Evolutionary conservation across 2,329 filamentous ascomycete species (phyloP).

Genomic region (Sporothrix brasiliensis): DNA sequence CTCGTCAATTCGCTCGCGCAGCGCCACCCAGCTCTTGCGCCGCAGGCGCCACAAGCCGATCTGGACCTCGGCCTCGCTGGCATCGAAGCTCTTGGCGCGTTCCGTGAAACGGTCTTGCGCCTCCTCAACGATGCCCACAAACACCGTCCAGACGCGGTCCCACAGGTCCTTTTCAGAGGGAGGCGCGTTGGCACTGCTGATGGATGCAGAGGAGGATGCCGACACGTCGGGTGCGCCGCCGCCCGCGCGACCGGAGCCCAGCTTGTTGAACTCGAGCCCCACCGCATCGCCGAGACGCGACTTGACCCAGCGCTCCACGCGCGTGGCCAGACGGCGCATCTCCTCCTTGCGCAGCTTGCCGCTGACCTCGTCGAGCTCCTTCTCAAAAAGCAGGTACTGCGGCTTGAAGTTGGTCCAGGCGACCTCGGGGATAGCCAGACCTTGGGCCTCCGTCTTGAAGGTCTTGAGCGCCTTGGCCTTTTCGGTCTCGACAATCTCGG

Average conservation of each 20-base stretch:
- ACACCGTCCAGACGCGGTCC: constrained; percentile 92
- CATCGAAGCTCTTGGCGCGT: constrained; percentile 89
- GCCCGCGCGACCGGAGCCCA: constrained; percentile 84
- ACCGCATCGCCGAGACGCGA: constrained; percentile 84
- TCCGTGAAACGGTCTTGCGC: constrained; percentile 85
- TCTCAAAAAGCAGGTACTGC: constrained; percentile 77
- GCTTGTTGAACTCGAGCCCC: constrained; percentile 92
- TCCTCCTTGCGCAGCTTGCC: constrained; percentile 86
- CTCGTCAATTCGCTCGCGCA: constrained; percentile 89
- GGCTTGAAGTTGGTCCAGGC: constrained; percentile 86
- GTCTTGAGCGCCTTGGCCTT: constrained; percentile 73
- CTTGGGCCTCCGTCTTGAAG: constrained; percentile 76
- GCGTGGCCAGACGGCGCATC: constrained; percentile 87
- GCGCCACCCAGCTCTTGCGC: constrained; percentile 90
- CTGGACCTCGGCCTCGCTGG: constrained; percentile 85
- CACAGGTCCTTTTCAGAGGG: constrained; percentile 81
- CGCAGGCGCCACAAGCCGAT: constrained; percentile 90
- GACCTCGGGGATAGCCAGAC: constrained; percentile 75
- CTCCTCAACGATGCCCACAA: constrained; percentile 78
- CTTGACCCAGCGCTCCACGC: constrained; percentile 92
- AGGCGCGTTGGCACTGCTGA: constrained; percentile 65
- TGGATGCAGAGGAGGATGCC: background rate
- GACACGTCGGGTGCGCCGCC: constrained; percentile 74
- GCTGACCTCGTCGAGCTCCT: constrained; percentile 89
- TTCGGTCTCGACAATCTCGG: constrained; percentile 84